A percentile compares a stretch with the other conserved stretches of the same genome.
Conservation (phyloP, 164 flowering plant species). For the Magnolia officinalis region DNA sequence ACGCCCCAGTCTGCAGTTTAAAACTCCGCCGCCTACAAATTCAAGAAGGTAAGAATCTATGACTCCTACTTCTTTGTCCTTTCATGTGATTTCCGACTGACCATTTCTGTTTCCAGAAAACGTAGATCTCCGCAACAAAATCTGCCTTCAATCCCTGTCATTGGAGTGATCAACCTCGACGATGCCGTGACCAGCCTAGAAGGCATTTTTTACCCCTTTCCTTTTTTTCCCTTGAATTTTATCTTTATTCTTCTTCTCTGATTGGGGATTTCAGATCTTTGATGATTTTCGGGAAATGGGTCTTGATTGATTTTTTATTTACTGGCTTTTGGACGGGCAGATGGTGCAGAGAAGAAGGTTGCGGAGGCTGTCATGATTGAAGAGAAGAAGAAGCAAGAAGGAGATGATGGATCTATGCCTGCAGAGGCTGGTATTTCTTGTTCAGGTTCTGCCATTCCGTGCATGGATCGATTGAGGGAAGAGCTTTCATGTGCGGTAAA, state of each 20-base stretch:
- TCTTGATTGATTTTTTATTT: neutral
- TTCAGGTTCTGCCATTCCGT: conserved; percentile 36
- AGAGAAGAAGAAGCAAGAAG: conserved; percentile 27
- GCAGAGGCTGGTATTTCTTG: conserved; percentile 13
- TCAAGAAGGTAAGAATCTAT: conserved; percentile 53
- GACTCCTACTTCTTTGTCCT: neutral
- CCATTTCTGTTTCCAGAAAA: conserved; percentile 37
- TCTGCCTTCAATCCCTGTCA: conserved; percentile 30
- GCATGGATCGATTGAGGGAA: conserved; percentile 70
- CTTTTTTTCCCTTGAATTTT: neutral
- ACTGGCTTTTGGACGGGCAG: conserved; percentile 9
- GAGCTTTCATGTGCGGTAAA: conserved; percentile 95
- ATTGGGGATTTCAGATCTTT: neutral
- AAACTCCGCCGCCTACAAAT: conserved; percentile 48
- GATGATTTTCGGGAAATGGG: neutral
- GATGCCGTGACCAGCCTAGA: conserved; percentile 31
- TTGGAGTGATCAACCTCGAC: conserved; percentile 51
- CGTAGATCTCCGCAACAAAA: conserved; percentile 43
- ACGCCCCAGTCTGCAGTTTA: conserved; percentile 31
- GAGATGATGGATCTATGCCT: conserved; percentile 2
- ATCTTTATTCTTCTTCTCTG: neutral
- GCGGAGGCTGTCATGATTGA: conserved; percentile 6
- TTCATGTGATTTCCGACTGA: neutral
- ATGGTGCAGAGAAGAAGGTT: conserved; percentile 18
- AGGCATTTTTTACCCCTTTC: neutral